These are phyloP conservation scores for Saturnispora quitensis DNA, from an alignment of 805 yeast genomes.

Conservation along the genomic window DNA sequence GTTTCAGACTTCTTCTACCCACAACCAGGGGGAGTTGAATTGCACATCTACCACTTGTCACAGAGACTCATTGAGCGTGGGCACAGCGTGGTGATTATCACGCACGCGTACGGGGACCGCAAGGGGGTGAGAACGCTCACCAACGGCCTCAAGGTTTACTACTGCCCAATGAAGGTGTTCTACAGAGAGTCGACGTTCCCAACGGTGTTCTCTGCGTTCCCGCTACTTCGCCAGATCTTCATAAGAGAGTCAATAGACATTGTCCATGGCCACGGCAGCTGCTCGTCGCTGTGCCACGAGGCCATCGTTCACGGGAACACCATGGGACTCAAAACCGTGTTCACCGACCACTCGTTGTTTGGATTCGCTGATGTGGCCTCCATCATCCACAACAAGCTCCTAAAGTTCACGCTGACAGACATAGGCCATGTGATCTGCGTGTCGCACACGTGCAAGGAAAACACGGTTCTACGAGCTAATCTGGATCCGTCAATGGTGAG, in stretches of 20 bases:
- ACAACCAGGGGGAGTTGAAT: conserved; percentile 96
- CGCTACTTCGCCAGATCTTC: conserved; percentile 74
- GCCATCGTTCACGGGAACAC: conserved; percentile 85
- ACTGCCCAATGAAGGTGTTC: conserved; percentile 74
- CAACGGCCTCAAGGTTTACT: conserved; percentile 88
- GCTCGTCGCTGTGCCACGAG: conserved; percentile 80
- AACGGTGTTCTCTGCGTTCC: conserved; percentile 80
- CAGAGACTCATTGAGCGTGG: conserved; percentile 73
- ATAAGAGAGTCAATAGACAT: conserved; percentile 80
- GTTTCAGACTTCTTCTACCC: conserved; percentile 97
- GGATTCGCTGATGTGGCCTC: conserved; percentile 85
- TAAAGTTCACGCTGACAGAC: conserved; percentile 76
- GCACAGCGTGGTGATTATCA: conserved; percentile 76
- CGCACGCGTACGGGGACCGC: conserved; percentile 82
- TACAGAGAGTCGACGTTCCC: conserved; percentile 83
- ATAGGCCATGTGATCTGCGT: conserved; percentile 95
- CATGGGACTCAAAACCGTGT: conserved; percentile 85
- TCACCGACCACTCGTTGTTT: conserved; percentile 92
- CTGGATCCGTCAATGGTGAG: conserved; percentile 70
- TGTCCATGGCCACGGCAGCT: conserved; percentile 92
- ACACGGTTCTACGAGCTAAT: conserved; percentile 81
- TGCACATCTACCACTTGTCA: conserved; percentile 86
- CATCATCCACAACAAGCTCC: conserved; percentile 75
- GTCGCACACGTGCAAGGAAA: conserved; percentile 92
- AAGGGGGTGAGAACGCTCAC: conserved; percentile 76